A percentile compares a stretch with the other conserved stretches of the same genome.
Conservation (phyloP, 495 filamentous ascomycete species). For the Aspergillus taichungensis region DNA sequence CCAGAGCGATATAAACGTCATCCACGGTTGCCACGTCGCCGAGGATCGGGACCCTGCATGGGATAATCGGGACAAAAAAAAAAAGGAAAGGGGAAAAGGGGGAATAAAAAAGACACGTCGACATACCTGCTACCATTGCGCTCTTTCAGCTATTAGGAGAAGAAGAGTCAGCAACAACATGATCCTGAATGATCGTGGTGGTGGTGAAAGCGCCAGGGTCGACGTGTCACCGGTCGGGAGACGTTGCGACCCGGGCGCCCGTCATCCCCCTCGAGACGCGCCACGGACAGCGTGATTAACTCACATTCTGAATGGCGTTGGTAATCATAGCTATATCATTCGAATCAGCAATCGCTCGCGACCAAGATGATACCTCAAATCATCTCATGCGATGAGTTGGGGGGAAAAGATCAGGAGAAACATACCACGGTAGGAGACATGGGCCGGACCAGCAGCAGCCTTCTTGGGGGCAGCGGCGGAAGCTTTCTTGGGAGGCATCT, state of each 20-base stretch:
- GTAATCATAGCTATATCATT: conserved; percentile 55
- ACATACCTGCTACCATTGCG: conserved; percentile 56
- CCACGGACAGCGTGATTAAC: conserved; percentile 37
- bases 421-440: conserved; percentile 56
- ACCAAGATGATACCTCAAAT: conserved; percentile 19
- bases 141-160: conserved; percentile 50
- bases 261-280: conserved; percentile 22
- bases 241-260: conserved; percentile 22
- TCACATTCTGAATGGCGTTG: conserved; percentile 58
- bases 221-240: conserved; percentile 39
- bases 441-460: conserved; percentile 31
- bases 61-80: conserved; percentile 8
- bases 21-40: conserved; percentile 13
- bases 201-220: conserved; percentile 14
- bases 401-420: conserved; percentile 34
- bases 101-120: background rate
- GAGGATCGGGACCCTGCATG: conserved; percentile 5
- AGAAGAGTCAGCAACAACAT: conserved; percentile 26
- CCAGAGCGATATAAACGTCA: conserved; percentile 5
- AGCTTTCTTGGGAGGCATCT: conserved; percentile 49
- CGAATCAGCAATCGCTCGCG: conserved; percentile 44
- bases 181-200: conserved; percentile 13
- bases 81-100: conserved; percentile 2
- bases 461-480: conserved; percentile 16
- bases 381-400: conserved; percentile 36